Conservation (phyloP, 805 yeast species). For the Metschnikowia chrysomelidarum region DNA sequence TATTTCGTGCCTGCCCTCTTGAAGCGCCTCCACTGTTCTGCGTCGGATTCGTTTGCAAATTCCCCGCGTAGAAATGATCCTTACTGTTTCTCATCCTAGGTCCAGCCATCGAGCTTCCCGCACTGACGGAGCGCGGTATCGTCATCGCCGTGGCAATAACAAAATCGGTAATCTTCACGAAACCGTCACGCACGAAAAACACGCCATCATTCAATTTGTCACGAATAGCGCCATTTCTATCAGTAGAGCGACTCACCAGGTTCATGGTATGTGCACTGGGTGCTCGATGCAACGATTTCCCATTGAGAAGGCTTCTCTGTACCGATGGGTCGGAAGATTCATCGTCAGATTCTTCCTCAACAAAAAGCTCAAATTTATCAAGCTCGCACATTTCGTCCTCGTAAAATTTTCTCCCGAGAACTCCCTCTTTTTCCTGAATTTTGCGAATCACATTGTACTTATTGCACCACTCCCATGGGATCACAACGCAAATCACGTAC, state of each 20-base stretch:
- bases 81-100: not conserved
- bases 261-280: too few relatives aligned
- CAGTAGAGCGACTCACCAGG: slow-evolving; percentile 3
- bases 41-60: not conserved
- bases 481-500: slow-evolving; percentile 67
- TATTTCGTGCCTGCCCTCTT: slow-evolving; percentile 1
- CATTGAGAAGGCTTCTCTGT: slow-evolving; percentile 4
- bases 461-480: slow-evolving; percentile 87
- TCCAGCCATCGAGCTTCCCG: slow-evolving; percentile 11
- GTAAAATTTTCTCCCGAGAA: slow-evolving; percentile 70
- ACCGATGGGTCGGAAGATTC: slow-evolving; percentile 5
- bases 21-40: not conserved
- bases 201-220: slow-evolving; percentile 1
- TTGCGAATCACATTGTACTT: slow-evolving; percentile 57
- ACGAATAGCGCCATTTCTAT: not conserved
- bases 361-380: slow-evolving; percentile 39
- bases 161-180: slow-evolving; percentile 49
- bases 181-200: slow-evolving; percentile 25
- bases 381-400: slow-evolving; percentile 59
- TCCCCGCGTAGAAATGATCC: slow-evolving; percentile 1
- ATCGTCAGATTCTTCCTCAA: slow-evolving; percentile 31
- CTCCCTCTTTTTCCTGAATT: slow-evolving; percentile 62
- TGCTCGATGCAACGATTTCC: not conserved
- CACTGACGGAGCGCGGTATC: slow-evolving; percentile 50
- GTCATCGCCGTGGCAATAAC: slow-evolving; percentile 59